Base-by-base conservation (phyloP, 1,139 yeast species). In the Lodderomyces jiufengensis region DNA sequence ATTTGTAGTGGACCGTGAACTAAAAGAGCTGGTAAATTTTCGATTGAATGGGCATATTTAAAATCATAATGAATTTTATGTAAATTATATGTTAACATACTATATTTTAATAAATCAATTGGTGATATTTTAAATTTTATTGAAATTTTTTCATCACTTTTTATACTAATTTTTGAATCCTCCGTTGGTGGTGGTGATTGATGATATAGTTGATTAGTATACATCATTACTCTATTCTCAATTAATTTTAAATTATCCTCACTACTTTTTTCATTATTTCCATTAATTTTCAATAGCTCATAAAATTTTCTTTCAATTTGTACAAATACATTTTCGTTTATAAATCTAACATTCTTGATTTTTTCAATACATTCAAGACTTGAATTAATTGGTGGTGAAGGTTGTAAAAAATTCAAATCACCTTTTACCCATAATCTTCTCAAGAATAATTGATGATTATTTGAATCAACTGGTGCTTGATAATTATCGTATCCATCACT, bases 371-470 rank as follows among this genome's bases (percentile, higher is more conserved):
- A 78, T 2, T 20, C 7, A 8, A 33, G 14, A 9, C 22, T 16
- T 3, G 41, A 20, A 23, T 37, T 32, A 3, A 39, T 27, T 14
- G 24, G 9, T 3, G 45, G 45, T 2, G 41, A 38, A 8, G 29
- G 33, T 6, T 15, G 14, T 3, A 78, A 42, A 52, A 74, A 70
- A 5, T 57, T 58, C 21, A 86, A 59, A 18, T 67, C 56, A 1
- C 97, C 97, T 27, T 80, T 78, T 0, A 76, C 80, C 97, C 97
- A 90, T 78, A 90, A 73, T 24, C 97, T 63, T 42, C 94, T 63
- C 18, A 61, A 60, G 51, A 66, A 86, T 5, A 59, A 50, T 31
- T 51, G 63, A 3, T 49, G 37, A 5, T 50, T 49, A 13, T 40
- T 43, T 5, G 42, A 41, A 10, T 16, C 10, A 1, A 41, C 29